Base-by-base conservation (phyloP, 495 filamentous ascomycete species). In the Xylaria cubensis region DNA sequence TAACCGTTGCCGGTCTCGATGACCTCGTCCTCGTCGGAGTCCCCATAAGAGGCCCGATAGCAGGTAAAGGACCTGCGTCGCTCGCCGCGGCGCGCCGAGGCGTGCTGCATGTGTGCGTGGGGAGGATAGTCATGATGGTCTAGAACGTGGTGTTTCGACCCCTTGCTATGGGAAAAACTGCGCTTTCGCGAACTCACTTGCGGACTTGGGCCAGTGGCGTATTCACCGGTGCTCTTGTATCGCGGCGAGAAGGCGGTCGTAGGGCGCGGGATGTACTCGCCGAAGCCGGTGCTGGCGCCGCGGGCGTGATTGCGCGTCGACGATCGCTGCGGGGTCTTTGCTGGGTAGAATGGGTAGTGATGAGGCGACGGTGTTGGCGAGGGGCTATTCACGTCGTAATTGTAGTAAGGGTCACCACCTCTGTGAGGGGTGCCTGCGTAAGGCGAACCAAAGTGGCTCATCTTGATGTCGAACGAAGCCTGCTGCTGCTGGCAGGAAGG, bases 1-100 rank as follows among this genome's bases (percentile, higher is more conserved):
- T 77, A 72, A 71, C 85, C 85, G 72, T 84, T 76, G 17, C 46
- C 70, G 79, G 84, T 79, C 79, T 88, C 84, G 82, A 87, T 80
- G 75, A 82, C 79, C 80, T 89, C 87, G 82, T 88, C 87, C 82
- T 88, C 86, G 84, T 89, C 87, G 81, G 86, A 88, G 76, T 88
- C 86, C 82, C 84, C 86, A 85, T 87, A 80, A 76, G 85, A 84
- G 83, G 86, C 78, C 82, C 84, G 87, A 85, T 86, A 79, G 78
- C 82, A 84, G 80, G 86, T 84, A 78, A 81, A 85, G 26, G 85
- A 87, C 76, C 76, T 81, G 76, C 82, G 85, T 74, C 83, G 84
- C 82, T 85, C 84, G 80, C 78, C 81, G 79, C 72, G 58, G 5
- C 58, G n/a, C 32, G 58, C 75, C 72, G 84, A 76, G 73, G 75